These are phyloP conservation scores for Russula sp. DNA, from an alignment of 768 basidiomycete genomes.

Conservation along the genomic window DNA sequence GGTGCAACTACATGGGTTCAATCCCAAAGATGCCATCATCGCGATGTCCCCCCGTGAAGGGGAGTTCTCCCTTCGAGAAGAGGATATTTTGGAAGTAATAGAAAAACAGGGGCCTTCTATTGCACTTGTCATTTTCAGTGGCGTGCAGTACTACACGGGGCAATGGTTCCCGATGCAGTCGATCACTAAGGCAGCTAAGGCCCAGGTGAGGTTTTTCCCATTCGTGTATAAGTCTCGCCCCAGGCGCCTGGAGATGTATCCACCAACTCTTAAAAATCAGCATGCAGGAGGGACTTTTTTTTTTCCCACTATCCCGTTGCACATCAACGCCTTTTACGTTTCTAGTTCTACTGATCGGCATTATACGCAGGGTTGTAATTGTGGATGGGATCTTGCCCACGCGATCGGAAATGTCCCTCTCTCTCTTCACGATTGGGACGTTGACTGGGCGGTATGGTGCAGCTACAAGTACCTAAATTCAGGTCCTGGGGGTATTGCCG, in stretches of 20 bases:
- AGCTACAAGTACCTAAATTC: constrained; percentile 98
- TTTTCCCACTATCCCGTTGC: constrained; percentile 19
- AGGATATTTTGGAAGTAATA: constrained; percentile 78
- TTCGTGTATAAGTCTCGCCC: neutral
- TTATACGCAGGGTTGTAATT: constrained; percentile 71
- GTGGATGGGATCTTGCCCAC: constrained; percentile 96
- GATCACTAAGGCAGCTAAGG: constrained; percentile 79
- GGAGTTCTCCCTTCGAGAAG: constrained; percentile 78
- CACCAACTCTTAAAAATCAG: neutral
- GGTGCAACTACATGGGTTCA: constrained; percentile 67
- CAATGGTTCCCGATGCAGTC: constrained; percentile 85
- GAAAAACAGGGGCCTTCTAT: constrained; percentile 66
- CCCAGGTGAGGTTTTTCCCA: constrained; percentile 45
- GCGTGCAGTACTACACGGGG: constrained; percentile 96
- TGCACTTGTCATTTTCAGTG: constrained; percentile 87
- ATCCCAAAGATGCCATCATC: constrained; percentile 65
- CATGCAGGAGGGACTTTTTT: neutral
- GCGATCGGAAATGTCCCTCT: constrained; percentile 91
- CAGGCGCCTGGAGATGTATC: neutral
- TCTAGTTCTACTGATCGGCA: constrained; percentile 18
- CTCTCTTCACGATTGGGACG: constrained; percentile 84
- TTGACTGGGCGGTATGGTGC: constrained; percentile 99
- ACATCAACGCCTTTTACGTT: constrained; percentile 10
- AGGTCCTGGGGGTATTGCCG: constrained; percentile 96
- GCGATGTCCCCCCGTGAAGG: constrained; percentile 74